Evolutionary conservation across 2,329 filamentous ascomycete genomes (phyloP).

Genomic region (Fusarium devonianum): DNA sequence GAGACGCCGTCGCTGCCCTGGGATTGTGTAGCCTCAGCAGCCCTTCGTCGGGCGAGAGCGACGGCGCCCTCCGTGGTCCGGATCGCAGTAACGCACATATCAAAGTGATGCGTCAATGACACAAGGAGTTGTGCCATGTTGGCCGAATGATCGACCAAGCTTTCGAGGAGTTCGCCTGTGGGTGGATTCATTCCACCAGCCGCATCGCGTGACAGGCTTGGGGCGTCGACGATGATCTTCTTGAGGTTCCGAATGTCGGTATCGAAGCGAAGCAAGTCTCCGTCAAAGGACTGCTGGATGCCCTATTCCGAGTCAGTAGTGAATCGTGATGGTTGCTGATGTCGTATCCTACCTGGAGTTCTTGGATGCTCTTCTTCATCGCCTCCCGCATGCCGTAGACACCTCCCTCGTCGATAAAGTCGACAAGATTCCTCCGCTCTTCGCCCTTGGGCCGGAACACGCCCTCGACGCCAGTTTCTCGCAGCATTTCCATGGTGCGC

Average conservation of each 20-base stretch:
- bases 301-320: constrained; percentile 48
- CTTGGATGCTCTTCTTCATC: constrained; percentile 74
- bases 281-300: constrained; percentile 76
- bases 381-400: constrained; percentile 71
- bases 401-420: constrained; percentile 78
- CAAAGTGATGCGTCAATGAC: constrained; percentile 86
- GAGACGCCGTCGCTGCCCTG: constrained; percentile 60
- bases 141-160: constrained; percentile 76
- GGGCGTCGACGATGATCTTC: constrained; percentile 58
- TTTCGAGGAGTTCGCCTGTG: constrained; percentile 63
- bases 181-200: constrained; percentile 45
- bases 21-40: constrained; percentile 66
- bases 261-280: constrained; percentile 78
- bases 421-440: constrained; percentile 69
- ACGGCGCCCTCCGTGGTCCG: constrained; percentile 86
- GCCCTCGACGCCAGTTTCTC: constrained; percentile 68
- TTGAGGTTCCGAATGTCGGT: constrained; percentile 73
- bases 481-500: constrained; percentile 70
- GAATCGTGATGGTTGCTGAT: neutral
- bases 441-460: constrained; percentile 67
- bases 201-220: constrained; percentile 45
- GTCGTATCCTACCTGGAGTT: constrained; percentile 64
- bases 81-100: constrained; percentile 89
- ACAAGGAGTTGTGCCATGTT: constrained; percentile 83
- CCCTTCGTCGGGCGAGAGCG: constrained; percentile 71